Evolutionary conservation across 768 basidiomycete species (phyloP).

Genomic region (Lepiota venenata): DNA sequence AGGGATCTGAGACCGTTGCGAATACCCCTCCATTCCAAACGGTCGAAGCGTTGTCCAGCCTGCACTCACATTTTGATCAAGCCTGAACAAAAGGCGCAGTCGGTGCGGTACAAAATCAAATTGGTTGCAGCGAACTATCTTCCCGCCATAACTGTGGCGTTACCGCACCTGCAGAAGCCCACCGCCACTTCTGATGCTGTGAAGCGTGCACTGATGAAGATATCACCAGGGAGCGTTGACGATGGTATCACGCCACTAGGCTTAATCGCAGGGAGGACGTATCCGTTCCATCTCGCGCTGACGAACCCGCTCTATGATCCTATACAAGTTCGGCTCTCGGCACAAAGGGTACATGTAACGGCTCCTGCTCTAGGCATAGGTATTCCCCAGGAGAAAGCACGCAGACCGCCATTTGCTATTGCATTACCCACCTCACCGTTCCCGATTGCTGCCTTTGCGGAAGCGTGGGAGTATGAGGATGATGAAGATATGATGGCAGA

Average conservation of each 20-base stretch:
- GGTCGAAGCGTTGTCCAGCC: conserved; percentile 90
- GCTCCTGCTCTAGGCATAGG: conserved; percentile 22
- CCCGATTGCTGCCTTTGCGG: conserved; percentile 85
- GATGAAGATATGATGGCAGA: conserved; percentile 85
- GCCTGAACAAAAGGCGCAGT: conserved; percentile 95
- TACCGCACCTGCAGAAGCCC: conserved; percentile 53
- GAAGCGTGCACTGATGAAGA: conserved; percentile 38
- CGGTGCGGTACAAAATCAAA: conserved; percentile 95
- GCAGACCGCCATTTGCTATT: conserved; percentile 74
- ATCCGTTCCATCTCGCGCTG: conserved; percentile 85
- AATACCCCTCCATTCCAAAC: conserved; percentile 90
- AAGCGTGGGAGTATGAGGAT: conserved; percentile 98
- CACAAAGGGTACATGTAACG: conserved; percentile 62
- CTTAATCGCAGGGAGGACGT: conserved; percentile 76
- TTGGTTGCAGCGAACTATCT: conserved; percentile 94
- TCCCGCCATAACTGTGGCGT: conserved; percentile 73
- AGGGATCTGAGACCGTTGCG: conserved; percentile 87
- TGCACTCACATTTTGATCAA: conserved; percentile 98
- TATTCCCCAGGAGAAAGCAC: conserved; percentile 49
- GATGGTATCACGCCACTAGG: conserved; percentile 29
- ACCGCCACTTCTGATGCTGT: conserved; percentile 34
- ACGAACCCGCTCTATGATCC: conserved; percentile 97
- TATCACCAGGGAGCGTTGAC: conserved; percentile 37
- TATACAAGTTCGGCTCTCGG: conserved; percentile 85
- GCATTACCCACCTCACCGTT: conserved; percentile 78